Evolutionary conservation across 2,329 filamentous ascomycete species (phyloP).

Genomic region (Periconia macrospinosa): DNA sequence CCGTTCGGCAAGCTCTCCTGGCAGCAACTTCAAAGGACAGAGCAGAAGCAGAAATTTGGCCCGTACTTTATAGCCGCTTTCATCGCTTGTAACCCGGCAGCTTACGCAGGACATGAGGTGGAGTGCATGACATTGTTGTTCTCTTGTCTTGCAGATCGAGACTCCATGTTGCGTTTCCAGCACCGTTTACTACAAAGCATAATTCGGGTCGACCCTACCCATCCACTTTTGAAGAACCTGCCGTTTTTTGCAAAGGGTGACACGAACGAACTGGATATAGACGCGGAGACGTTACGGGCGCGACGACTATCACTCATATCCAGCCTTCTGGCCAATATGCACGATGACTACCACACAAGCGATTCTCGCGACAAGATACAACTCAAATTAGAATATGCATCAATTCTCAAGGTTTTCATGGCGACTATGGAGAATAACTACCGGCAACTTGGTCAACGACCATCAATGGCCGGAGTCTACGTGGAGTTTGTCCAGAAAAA

Average conservation of each 20-base stretch:
- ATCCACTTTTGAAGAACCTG: conserved; percentile 58
- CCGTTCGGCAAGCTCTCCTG: conserved; percentile 56
- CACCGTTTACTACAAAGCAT: conserved; percentile 59
- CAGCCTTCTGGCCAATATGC: conserved; percentile 62
- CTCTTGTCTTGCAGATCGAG: conserved; percentile 59
- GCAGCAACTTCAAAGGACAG: conserved; percentile 50
- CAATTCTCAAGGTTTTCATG: conserved; percentile 61
- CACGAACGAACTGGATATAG: conserved; percentile 50
- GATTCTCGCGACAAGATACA: conserved; percentile 35
- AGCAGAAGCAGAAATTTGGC: conserved; percentile 49
- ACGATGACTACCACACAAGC: conserved; percentile 48
- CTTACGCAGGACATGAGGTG: conserved; percentile 49
- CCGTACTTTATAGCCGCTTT: conserved; percentile 49
- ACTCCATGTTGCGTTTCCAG: conserved; percentile 64
- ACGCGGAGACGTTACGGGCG: conserved; percentile 55
- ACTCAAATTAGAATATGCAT: conserved; percentile 51
- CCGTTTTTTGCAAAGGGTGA: conserved; percentile 54
- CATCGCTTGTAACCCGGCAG: conserved; percentile 41
- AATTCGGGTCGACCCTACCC: conserved; percentile 49
- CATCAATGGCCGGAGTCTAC: conserved; percentile 55
- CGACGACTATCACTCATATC: conserved; percentile 60
- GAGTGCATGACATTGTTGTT: conserved; percentile 59
- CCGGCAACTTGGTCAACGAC: conserved; percentile 50
- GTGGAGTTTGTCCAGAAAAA: conserved; percentile 64
- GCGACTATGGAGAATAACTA: conserved; percentile 63